Conservation (phyloP, 2,329 filamentous ascomycete genomes). For the Tolypocladium pustulatum region DNA sequence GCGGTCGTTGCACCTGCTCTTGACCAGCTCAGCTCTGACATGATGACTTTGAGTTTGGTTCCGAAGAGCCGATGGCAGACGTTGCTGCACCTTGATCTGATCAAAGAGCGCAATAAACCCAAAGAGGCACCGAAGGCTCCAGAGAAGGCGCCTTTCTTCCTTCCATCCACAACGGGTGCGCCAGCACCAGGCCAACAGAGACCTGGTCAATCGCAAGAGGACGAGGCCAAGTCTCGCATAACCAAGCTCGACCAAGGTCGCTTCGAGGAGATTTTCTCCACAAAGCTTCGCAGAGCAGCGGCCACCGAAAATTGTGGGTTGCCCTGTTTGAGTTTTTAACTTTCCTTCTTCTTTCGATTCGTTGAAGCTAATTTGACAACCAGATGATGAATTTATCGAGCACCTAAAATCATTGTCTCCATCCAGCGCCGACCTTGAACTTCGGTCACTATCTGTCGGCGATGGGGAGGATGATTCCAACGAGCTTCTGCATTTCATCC, state of each 20-base stretch:
- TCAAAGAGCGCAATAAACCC: conserved; percentile 89
- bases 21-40: conserved; percentile 71
- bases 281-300: conserved; percentile 43
- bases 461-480: conserved; percentile 39
- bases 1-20: conserved; percentile 44
- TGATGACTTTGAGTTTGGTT: conserved; percentile 82
- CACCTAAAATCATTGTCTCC: conserved; percentile 75
- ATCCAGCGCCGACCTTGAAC: conserved; percentile 78
- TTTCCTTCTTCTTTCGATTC: conserved; percentile 1
- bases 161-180: conserved; percentile 53
- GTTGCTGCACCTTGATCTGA: conserved; percentile 80
- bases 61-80: conserved; percentile 93
- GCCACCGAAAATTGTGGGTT: conserved; percentile 50
- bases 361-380: conserved; percentile 10
- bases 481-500: conserved; percentile 71
- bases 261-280: conserved; percentile 47
- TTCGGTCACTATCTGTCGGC: conserved; percentile 60
- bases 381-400: conserved; percentile 58
- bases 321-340: neutral
- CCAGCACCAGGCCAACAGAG: conserved; percentile 26
- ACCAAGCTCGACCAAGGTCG: conserved; percentile 52
- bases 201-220: conserved; percentile 21
- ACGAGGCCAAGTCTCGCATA: conserved; percentile 52
- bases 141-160: conserved; percentile 92
- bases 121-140: conserved; percentile 84